Base-by-base conservation (phyloP, 2,329 filamentous ascomycete species). In the Colletotrichum sp. region DNA sequence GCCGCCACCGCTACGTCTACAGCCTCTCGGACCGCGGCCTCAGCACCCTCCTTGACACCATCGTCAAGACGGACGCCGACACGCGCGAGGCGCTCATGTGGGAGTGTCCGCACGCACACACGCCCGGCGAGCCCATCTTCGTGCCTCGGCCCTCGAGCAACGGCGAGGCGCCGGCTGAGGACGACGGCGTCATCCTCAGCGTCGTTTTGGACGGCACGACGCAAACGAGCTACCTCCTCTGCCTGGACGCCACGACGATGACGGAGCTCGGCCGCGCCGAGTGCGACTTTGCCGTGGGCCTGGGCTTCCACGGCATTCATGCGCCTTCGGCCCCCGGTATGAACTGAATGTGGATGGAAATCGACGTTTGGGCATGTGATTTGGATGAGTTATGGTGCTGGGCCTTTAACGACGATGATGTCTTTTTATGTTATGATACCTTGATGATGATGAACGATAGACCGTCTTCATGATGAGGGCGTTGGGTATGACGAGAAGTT, bases 71-170 rank as follows among this genome's bases (percentile, higher is more conserved):
- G 21, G 93, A 95, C 80, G 86, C 91, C 5, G 79, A 84, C 12
- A 92, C 89, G 0, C 85, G 89, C 13, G 86, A 87, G 32, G 86
- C 87, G 0, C 77, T 89, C 5, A 86, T 90, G 76, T 95, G 94
- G 94, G 87, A 89, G 13, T 87, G 87, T 0, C 86, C 87, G 0
- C 81, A 85, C 2, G 92, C 89, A 0, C 92, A 95, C 79, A 93
- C 92, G 0, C 94, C 94, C 0, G 91, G 93, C 3, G 94, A 95
- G 82, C 87, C 93, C 1, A 91, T 95, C 36, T 95, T 95, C 77
- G 87, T 95, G 2, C 84, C 78, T 8, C 80, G 84, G 9, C 85
- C 86, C 3, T 57, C 7, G 16, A 39, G 2, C 13, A 71, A 26
- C 24, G 71, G 59, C 28, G 28, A 28, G 34, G 85, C 83, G 2